phyloP scores from a whole-genome alignment of 2,329 filamentous ascomycete genomes.

The Penicillium verrucosum region DNA sequence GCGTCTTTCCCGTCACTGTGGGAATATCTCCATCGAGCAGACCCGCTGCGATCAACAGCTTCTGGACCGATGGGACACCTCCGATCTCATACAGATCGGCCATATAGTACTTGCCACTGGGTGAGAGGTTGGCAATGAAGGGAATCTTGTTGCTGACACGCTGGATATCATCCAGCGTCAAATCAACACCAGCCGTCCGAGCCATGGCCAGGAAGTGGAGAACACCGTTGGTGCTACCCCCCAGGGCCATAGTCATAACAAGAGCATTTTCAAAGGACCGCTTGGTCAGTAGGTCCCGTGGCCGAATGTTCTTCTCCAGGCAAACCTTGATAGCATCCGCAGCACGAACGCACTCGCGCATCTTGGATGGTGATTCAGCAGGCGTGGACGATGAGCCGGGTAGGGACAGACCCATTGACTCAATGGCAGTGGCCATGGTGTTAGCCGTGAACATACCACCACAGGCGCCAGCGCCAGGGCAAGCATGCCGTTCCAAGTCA shows the following conservation, averaged over 20 bases:
- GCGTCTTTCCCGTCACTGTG: conserved; percentile 79
- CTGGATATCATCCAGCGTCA: conserved; percentile 80
- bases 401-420: conserved; percentile 79
- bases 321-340: conserved; percentile 74
- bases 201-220: conserved; percentile 90
- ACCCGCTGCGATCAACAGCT: conserved; percentile 72
- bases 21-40: conserved; percentile 73
- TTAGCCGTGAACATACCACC: conserved; percentile 95
- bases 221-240: conserved; percentile 84
- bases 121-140: conserved; percentile 80
- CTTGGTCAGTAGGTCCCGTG: conserved; percentile 75
- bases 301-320: conserved; percentile 79
- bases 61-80: conserved; percentile 80
- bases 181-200: conserved; percentile 71
- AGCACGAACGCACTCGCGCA: conserved; percentile 78
- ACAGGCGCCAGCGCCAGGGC: conserved; percentile 74
- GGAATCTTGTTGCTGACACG: conserved; percentile 78
- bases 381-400: conserved; percentile 83
- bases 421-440: conserved; percentile 87
- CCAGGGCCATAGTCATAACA: conserved; percentile 87
- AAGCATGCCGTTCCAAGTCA: conserved; percentile 77
- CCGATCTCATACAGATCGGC: conserved; percentile 83
- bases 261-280: conserved; percentile 83
- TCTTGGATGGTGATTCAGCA: conserved; percentile 76
- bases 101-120: conserved; percentile 81